Base-by-base conservation (phyloP, 805 yeast species). In the Kodamaea sagamina region DNA sequence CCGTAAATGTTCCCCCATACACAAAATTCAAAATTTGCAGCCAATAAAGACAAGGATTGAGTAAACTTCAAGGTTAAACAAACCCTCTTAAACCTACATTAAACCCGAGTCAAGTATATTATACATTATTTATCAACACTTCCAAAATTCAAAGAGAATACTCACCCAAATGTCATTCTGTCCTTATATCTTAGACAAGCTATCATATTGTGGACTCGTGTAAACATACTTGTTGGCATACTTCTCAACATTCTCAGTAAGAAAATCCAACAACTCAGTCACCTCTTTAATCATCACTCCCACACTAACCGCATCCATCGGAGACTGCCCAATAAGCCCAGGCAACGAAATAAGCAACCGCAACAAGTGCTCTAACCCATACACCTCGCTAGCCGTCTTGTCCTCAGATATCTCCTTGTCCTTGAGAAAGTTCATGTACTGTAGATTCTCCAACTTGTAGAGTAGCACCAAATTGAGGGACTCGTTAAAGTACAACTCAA, bases 301-400 rank as follows among this genome's bases (percentile, higher is more conserved):
- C 4, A 84, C 66, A 42, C 89, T 80, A 45, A 81, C 83, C n/a
- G 77, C 72, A 54, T 89, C 97, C 89, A 89, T 86, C 6, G 81
- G 67, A 1, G 96, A 81, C 49, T 82, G 83, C 0, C 88, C 76
- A 42, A 90, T 75, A n/a, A 89, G 66, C 8, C 89, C 93, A 0
- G 99, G 98, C 34, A 93, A 64, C 1, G 86, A 72, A 11, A 87
- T 84, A 50, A 89, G 70, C 44, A 92, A 64, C 50, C 99, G 71
- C 47, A 92, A 64, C 27, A 93, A 66, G 62, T 90, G 97, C 53
- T 87, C 90, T 1, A 84, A 74, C 0, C 97, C 96, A 55, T 90
- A 92, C 2, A 50, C 48, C 5, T 36, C 27, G 11, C 48, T 43
- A 32, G 41, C 47, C 12, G 38, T 41, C 0, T 84, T 59, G 2